These are phyloP conservation scores for Fragilariopsis cylindrus DNA, from an alignment of 108 stramenopile genomes.

Conservation along the genomic window DNA sequence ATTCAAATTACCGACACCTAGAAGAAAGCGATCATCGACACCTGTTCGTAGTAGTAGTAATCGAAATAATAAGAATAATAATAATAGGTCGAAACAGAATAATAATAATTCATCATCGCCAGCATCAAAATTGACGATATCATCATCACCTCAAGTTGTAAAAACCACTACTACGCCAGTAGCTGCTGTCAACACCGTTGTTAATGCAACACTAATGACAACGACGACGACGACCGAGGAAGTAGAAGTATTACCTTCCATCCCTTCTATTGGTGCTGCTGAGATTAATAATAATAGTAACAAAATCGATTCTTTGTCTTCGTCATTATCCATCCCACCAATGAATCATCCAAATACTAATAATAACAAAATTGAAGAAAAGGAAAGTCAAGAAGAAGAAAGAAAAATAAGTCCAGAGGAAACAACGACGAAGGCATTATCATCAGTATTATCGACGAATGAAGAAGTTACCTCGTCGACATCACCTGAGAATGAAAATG, in stretches of 20 bases:
- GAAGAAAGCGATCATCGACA: constrained; percentile 3
- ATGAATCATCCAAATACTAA: constrained; percentile 7
- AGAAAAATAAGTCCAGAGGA: not conserved
- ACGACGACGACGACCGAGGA: not conserved
- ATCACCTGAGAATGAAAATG: not conserved
- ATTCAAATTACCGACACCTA: constrained; percentile 34
- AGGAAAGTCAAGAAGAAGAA: no score
- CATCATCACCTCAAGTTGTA: not conserved
- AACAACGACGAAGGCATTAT: not conserved
- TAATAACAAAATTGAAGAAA: not conserved
- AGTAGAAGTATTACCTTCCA: not conserved
- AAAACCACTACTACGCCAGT: not conserved
- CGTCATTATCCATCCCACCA: constrained; percentile 4
- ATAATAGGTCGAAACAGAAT: not conserved
- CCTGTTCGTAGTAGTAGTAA: not conserved
- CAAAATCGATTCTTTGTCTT: no score
- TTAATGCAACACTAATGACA: not conserved
- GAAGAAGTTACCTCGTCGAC: not conserved
- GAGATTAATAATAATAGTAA: not conserved
- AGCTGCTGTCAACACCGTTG: not conserved
- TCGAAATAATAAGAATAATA: not conserved
- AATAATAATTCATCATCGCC: not conserved
- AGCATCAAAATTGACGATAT: not conserved
- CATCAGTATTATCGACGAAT: not conserved
- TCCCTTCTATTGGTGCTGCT: not conserved